phyloP scores from a whole-genome alignment of 805 yeast genomes.

The Candida jianshihensis region DNA sequence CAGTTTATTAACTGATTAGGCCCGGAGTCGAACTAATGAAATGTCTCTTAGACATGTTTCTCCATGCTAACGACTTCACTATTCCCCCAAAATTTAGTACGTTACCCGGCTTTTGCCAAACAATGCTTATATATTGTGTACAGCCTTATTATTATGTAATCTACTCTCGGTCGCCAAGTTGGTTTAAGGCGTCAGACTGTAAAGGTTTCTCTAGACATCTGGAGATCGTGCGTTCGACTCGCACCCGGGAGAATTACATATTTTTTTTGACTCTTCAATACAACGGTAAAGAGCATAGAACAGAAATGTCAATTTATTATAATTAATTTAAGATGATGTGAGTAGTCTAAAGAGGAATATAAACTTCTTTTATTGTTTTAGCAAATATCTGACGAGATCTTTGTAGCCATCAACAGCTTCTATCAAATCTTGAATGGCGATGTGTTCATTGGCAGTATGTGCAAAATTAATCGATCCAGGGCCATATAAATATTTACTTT shows the following conservation, averaged over 20 bases:
- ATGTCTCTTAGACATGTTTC: no score
- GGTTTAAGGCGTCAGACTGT: slow-evolving; percentile 20
- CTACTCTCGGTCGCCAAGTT: slow-evolving; percentile 18
- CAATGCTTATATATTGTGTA: no score
- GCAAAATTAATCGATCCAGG: slow-evolving; percentile 62
- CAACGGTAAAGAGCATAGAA: no score
- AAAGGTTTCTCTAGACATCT: slow-evolving; percentile 12
- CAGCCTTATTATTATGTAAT: not conserved
- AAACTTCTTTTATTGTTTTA: slow-evolving; percentile 5
- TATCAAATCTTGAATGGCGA: slow-evolving; percentile 38
- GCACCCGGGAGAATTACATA: slow-evolving; percentile 13
- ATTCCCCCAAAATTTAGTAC: no score
- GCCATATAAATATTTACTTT: slow-evolving; percentile 48
- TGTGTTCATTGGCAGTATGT: slow-evolving; percentile 50
- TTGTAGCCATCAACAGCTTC: slow-evolving; percentile 50
- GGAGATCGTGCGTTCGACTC: slow-evolving; percentile 19
- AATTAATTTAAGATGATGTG: no score
- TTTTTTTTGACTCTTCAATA: not conserved
- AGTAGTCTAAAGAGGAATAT: no score
- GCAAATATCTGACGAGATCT: slow-evolving; percentile 11
- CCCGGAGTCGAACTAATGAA: no score
- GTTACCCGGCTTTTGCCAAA: not conserved
- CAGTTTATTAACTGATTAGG: no score
- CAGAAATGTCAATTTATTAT: no score
- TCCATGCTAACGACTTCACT: no score